Evolutionary conservation across 352 stramenopile species (phyloP), one percentile per base, ranked within the genome.

Genomic region (Phytophthora pinifolia): DNA sequence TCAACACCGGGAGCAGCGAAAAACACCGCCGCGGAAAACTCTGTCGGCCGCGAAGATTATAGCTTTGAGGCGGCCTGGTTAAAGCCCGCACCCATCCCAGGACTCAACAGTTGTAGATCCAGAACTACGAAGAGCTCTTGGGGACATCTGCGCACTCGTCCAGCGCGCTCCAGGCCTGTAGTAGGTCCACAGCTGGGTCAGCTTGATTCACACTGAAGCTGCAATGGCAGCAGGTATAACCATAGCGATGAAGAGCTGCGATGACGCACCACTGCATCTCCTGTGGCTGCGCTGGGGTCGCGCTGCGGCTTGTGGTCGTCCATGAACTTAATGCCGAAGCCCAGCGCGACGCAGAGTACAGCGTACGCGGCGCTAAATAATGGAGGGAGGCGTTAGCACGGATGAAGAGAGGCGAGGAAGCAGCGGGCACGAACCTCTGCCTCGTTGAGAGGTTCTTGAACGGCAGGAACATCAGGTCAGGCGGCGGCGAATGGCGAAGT

Each of bases 401-500:
- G 22, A 27, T 2, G 22, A 0, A 27, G 22, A 2, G 22, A 27
- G 22, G 22, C 22, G 22, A 27, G 2, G 22, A 27, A 37, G 33
- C 22, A 41, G 51, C 14, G 15, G 49, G n/a, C 29, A 54, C 49
- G 36, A 5, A 88, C 76, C 75, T 89, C 58, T 89, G 76, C 9
- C 68, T 62, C 13, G 67, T 74, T 39, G 76, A 75, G 46, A 89
- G 54, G 62, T 83, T 74, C 57, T 70, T 69, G 73, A 89, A 89
- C 52, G 76, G 72, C 59, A 89, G 57, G 62, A 86, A 79, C 72
- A 82, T 79, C n/a, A n/a, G n/a, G n/a, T n/a, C n/a, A n/a, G n/a
- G 20, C 20, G 32, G 45, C 25, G 22, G 18, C 10, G n/a, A 14
- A 22, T 15, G 36, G 6, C n/a, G n/a, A n/a, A n/a, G n/a, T n/a